phyloP scores from a whole-genome alignment of 768 basidiomycete species.

The Mrakia frigida region DNA sequence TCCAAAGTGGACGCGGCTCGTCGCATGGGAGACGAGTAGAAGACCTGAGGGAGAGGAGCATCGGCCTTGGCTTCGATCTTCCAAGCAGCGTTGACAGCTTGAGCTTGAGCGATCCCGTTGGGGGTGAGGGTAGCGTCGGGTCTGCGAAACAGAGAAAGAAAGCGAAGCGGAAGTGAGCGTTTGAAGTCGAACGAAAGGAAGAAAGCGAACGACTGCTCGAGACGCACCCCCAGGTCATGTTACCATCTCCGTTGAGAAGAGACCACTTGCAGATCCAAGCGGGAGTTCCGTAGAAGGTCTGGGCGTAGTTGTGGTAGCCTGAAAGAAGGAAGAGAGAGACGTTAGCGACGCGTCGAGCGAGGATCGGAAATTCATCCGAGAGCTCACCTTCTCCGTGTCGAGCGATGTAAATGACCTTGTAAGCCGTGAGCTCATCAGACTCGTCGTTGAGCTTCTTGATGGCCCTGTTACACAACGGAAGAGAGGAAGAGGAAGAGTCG shows the following conservation, averaged over 20 bases:
- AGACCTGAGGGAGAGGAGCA: constrained; percentile 36
- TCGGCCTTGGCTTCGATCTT: constrained; percentile 30
- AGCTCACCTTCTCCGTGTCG: constrained; percentile 39
- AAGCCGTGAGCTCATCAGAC: constrained; percentile 34
- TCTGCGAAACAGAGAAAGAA: background rate
- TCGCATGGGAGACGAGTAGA: constrained; percentile 39
- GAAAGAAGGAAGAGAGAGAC: constrained; percentile 34
- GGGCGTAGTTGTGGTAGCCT: constrained; percentile 33
- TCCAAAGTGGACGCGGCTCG: constrained; percentile 36
- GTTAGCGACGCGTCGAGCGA: background rate
- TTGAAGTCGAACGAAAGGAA: background rate
- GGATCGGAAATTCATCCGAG: background rate
- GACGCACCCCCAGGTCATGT: constrained; percentile 37
- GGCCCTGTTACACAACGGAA: background rate
- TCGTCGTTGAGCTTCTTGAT: constrained; percentile 34
- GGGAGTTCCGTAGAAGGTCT: constrained; percentile 28
- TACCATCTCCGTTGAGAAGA: constrained; percentile 26
- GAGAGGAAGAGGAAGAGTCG: too few species aligned
- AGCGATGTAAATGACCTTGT: constrained; percentile 39
- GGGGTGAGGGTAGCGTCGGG: constrained; percentile 38
- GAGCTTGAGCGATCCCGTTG: constrained; percentile 35
- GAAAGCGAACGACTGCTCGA: background rate
- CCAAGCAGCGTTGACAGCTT: constrained; percentile 34
- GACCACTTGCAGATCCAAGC: constrained; percentile 40
- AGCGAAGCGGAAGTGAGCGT: background rate